Evolutionary conservation across 2,329 filamentous ascomycete species (phyloP), one percentile per base, ranked within the genome.

Genomic region (Xylariomycetidae sp.): DNA sequence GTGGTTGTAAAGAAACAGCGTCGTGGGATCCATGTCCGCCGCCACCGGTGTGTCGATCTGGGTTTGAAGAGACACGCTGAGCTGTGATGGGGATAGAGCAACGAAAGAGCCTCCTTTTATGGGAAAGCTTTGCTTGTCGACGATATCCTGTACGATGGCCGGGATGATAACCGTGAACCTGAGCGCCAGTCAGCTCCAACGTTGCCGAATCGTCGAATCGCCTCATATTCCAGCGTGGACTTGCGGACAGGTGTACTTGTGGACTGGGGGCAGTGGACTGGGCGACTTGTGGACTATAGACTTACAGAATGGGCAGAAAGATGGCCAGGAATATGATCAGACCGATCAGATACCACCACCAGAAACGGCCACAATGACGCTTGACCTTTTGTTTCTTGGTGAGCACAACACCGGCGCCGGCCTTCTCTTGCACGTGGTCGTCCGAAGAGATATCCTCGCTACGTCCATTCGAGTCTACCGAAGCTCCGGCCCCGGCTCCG

Each of bases 91-190:
- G 3, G 57, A 57, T 4, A 63, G 10, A 1, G 53, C 56, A 17
- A 53, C 40, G 20, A 68, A 46, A 10, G 51, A 40, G 18, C 63
- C 65, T 2, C 53, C 47, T 1, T 48, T 37, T 9, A 72, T 48
- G 1, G 63, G 58, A 9, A 72, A 48, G 6, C 53, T 43, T 17
- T 67, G 62, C 14, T 57, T 43, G 18, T 63, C 56, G 35, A 72
- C 58, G 14, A 70, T 63, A 18, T 50, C 45, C 39, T 68, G 65
- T 2, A 66, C 59, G 19, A 70, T 60, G n/a, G 59, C 59, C 1
- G 67, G 68, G 18, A 71, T 56, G 6, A 65, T 62, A 13, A 68
- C 56, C 14, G 59, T 50, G 51, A 71, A 71, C 19, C 68, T 70
- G 25, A 9, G n/a, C 16, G 13, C 14, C 2, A 16, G n/a, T 29